Base-by-base conservation (phyloP, 2,329 filamentous ascomycete species). In the Grosmannia serpens region DNA sequence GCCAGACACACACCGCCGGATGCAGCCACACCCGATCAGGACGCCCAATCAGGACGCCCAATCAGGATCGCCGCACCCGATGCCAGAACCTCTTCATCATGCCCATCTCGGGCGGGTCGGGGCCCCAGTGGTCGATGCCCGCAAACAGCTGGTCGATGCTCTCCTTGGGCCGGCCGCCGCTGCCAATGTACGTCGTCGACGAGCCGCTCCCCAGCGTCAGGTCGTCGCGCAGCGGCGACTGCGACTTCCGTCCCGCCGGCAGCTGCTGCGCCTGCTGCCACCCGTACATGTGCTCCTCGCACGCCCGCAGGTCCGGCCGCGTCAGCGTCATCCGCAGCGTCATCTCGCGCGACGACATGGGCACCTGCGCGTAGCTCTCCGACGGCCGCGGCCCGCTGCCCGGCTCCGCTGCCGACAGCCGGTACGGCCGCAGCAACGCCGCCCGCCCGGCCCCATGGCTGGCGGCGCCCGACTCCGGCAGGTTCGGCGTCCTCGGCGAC, bases 301-400 rank as follows among this genome's bases (percentile, higher is more conserved):
- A 78, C 5, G 86, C 85, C 49, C 91, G 85, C 53, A 97, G 78
- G 68, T 97, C 92, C 0, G 91, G 89, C 53, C 91, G 80, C 4
- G 94, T 97, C 58, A 97, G 79, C 0, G 92, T 97, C 91, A 97
- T 95, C 54, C 91, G 88, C 54, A 97, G 74, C 3, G 94, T 97
- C 91, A 96, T 96, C 70, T 97, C 91, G 38, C 91, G 82, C 58
- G 83, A 86, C 38, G 80, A 78, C 0, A 78, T 74, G 2, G 81
- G 73, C 6, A 76, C 77, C 53, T 82, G 79, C 13, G 75, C 71
- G 64, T 79, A 78, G 59, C 67, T 69, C 17, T 69, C 69, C 5
- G 72, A 67, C n/a, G 66, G 64, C 61, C 72, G 73, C 59, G 65
- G 62, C 41, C 67, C 65, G 13, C 5, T n/a, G 3, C 9, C 15